These are phyloP conservation scores for Xenoacremonium recifei DNA, from an alignment of 2,329 filamentous ascomycete species.

Conservation along the genomic window DNA sequence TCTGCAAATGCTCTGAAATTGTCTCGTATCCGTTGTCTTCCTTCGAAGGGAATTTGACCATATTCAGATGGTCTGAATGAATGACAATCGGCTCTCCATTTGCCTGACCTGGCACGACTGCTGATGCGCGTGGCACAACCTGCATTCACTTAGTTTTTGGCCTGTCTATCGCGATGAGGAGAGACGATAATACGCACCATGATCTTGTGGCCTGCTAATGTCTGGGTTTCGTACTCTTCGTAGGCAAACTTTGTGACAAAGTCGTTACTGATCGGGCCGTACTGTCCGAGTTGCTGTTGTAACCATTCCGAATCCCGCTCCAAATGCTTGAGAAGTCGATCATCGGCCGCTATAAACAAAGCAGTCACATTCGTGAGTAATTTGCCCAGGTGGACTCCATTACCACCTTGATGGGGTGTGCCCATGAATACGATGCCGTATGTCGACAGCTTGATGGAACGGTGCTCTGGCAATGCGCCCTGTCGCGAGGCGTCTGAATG, in stretches of 20 bases:
- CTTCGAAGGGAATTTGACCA: constrained; percentile 3
- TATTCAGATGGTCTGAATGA: constrained; percentile 4
- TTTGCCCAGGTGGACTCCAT: constrained; percentile 1
- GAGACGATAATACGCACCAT: constrained; percentile 4
- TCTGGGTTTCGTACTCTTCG: constrained; percentile 2
- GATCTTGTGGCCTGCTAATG: background rate
- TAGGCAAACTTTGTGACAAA: constrained; percentile 7
- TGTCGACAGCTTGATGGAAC: constrained; percentile 5
- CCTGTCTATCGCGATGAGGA: too few species aligned
- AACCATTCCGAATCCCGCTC: constrained; percentile 8
- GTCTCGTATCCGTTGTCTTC: constrained; percentile 1
- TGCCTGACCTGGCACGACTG: constrained; percentile 2
- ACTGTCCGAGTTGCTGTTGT: constrained; percentile 4
- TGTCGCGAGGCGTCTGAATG: constrained; percentile 3
- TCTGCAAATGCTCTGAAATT: background rate
- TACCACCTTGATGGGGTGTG: constrained; percentile 6
- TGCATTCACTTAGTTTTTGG: too few species aligned
- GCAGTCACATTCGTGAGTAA: constrained; percentile 1
- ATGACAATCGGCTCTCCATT: constrained; percentile 4
- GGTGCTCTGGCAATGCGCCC: background rate
- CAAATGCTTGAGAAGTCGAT: constrained; percentile 4
- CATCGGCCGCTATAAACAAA: constrained; percentile 3
- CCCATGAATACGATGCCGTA: constrained; percentile 7
- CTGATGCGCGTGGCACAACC: constrained; percentile 6
- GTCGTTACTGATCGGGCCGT: constrained; percentile 3